Conservation (phyloP, 2,329 filamentous ascomycete genomes). For the Cytospora piceae region DNA sequence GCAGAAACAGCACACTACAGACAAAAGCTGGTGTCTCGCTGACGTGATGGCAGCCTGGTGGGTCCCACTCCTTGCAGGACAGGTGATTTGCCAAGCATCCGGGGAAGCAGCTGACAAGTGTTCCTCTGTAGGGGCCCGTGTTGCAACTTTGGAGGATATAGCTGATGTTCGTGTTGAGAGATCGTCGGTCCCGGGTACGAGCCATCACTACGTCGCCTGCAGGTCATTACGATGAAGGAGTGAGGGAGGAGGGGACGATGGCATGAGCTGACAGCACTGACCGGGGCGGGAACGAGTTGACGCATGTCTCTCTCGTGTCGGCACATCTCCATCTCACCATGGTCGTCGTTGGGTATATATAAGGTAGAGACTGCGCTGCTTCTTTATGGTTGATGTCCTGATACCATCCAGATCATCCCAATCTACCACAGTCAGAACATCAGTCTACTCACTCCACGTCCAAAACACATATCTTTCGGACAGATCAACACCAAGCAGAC, state of each 20-base stretch:
- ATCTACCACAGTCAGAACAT: constrained; percentile 2
- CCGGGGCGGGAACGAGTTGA: constrained; percentile 5
- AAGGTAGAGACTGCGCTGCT: constrained; percentile 11
- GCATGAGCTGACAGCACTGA: constrained; percentile 1
- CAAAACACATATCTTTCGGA: constrained; percentile 1
- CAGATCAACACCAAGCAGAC: constrained; percentile 14
- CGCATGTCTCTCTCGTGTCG: constrained; percentile 14
- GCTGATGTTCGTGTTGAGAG: constrained; percentile 7
- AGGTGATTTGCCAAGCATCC: constrained; percentile 15
- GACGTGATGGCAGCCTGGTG: constrained; percentile 22
- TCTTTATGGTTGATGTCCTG: background rate
- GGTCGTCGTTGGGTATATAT: constrained; percentile 12
- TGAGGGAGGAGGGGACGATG: constrained; percentile 13
- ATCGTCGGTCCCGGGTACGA: constrained; percentile 11
- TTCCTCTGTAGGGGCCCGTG: constrained; percentile 10
- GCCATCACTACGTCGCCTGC: constrained; percentile 19
- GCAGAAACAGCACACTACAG: constrained; percentile 3
- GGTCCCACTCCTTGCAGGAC: constrained; percentile 9
- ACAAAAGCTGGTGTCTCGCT: constrained; percentile 1
- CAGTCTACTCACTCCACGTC: background rate
- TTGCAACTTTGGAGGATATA: background rate
- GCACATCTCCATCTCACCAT: constrained; percentile 1
- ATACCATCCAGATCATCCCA: constrained; percentile 6
- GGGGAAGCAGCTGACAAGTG: constrained; percentile 15
- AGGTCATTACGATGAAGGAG: background rate